phyloP scores from a whole-genome alignment of 495 filamentous ascomycete species.

The Penicillium lagena region DNA sequence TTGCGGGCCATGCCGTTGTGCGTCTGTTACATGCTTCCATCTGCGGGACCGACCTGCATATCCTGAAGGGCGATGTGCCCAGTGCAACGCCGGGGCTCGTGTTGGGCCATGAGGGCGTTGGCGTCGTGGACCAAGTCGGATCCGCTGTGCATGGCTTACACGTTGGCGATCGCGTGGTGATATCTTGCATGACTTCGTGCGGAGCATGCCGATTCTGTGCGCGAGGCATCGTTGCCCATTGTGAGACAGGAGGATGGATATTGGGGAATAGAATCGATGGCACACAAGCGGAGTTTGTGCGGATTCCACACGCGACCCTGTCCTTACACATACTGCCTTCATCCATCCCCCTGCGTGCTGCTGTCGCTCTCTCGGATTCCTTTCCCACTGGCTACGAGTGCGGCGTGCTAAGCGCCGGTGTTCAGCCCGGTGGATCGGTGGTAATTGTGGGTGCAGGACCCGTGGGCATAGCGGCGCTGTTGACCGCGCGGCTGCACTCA shows the following conservation, averaged over 20 bases:
- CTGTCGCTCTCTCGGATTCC: constrained; percentile 41
- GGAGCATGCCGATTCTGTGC: constrained; percentile 34
- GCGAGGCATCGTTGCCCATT: constrained; percentile 29
- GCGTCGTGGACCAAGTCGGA: constrained; percentile 68
- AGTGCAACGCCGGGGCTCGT: constrained; percentile 69
- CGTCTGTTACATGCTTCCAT: constrained; percentile 73
- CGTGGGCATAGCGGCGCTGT: constrained; percentile 40
- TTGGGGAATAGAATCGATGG: constrained; percentile 40
- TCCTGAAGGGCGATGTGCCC: constrained; percentile 63
- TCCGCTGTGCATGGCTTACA: constrained; percentile 42
- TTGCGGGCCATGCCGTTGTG: constrained; percentile 77
- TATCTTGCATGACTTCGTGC: constrained; percentile 35
- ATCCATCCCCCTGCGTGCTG: constrained; percentile 24
- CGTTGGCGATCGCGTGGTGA: constrained; percentile 36
- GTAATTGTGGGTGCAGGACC: constrained; percentile 48
- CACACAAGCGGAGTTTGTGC: constrained; percentile 45
- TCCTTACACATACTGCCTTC: constrained; percentile 32
- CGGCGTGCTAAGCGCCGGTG: constrained; percentile 38
- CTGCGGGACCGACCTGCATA: constrained; percentile 76
- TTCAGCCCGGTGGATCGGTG: constrained; percentile 35
- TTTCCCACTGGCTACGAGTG: constrained; percentile 46
- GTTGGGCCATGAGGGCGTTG: constrained; percentile 79
- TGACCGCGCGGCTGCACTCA: constrained; percentile 40
- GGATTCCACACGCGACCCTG: constrained; percentile 37
- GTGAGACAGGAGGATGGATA: constrained; percentile 33